A percentile compares a stretch with the other conserved stretches of the same genome.
Evolutionary conservation across 352 stramenopile species (phyloP).

Genomic region (Thalassiosira livingstoniorum): DNA sequence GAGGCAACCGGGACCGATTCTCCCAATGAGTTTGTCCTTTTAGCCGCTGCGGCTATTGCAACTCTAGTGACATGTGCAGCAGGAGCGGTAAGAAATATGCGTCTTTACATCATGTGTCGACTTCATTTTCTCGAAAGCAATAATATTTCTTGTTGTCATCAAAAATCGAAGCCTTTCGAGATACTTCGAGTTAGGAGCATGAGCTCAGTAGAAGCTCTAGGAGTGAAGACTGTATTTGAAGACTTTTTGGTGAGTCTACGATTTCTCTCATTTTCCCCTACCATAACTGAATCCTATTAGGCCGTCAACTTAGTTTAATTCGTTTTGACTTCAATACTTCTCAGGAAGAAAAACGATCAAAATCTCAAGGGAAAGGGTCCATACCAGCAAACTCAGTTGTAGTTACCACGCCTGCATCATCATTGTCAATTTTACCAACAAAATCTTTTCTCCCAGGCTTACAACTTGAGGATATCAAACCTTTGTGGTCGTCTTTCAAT

Average conservation of each 20-base stretch:
- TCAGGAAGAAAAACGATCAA: slow-evolving; percentile 56
- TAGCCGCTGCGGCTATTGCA: slow-evolving; percentile 75
- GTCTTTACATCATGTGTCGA: not conserved
- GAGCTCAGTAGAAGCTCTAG: slow-evolving; percentile 65
- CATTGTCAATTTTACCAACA: slow-evolving; percentile 37
- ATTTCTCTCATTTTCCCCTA: not conserved
- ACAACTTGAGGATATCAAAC: slow-evolving; percentile 69
- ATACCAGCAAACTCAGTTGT: no score
- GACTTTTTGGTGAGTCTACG: slow-evolving; percentile 72
- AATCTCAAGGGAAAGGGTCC: slow-evolving; percentile 29
- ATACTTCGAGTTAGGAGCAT: slow-evolving; percentile 80
- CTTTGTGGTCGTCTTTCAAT: slow-evolving; percentile 79
- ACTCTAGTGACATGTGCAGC: slow-evolving; percentile 77
- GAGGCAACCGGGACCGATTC: slow-evolving; percentile 45
- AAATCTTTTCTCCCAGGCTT: slow-evolving; percentile 30
- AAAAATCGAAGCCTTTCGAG: slow-evolving; percentile 81
- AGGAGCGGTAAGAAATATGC: slow-evolving; percentile 37
- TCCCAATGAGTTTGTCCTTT: slow-evolving; percentile 71
- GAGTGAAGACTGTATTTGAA: slow-evolving; percentile 69
- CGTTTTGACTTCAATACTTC: not conserved
- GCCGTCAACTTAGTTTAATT: not conserved
- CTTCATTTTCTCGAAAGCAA: not conserved
- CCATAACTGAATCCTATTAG: not conserved
- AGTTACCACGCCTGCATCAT: not conserved
- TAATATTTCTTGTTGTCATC: not conserved